A percentile compares a stretch with the other conserved stretches of the same genome.
phyloP scores from a whole-genome alignment of 2,329 filamentous ascomycete genomes.

The Huntiella abstrusa region DNA sequence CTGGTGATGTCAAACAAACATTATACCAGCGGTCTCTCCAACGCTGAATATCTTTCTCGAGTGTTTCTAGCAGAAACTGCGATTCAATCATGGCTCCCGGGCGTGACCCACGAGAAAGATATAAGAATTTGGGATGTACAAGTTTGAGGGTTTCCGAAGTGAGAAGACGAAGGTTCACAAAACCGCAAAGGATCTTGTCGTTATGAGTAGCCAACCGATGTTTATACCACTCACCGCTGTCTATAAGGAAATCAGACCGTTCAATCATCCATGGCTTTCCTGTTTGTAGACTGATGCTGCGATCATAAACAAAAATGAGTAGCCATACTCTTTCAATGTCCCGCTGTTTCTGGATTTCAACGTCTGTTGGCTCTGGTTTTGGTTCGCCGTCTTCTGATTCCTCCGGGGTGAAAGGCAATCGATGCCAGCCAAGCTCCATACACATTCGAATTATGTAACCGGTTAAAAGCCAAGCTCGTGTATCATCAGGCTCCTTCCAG shows the following conservation, averaged over 20 bases:
- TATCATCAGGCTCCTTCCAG: constrained; percentile 25
- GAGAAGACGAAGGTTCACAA: constrained; percentile 20
- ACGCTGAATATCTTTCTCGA: constrained; percentile 14
- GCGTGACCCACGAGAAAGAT: constrained; percentile 10
- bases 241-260: constrained; percentile 19
- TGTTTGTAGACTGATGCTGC: constrained; percentile 23
- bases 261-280: constrained; percentile 26
- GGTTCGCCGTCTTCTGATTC: not conserved
- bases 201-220: constrained; percentile 17
- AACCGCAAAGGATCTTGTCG: constrained; percentile 20
- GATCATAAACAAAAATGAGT: constrained; percentile 22
- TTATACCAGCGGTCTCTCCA: constrained; percentile 14
- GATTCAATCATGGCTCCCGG: constrained; percentile 14
- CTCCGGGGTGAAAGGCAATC: constrained; percentile 12
- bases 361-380: constrained; percentile 6
- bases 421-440: constrained; percentile 22
- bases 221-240: constrained; percentile 20
- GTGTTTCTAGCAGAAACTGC: constrained; percentile 13
- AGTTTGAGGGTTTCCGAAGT: constrained; percentile 17
- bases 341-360: constrained; percentile 15
- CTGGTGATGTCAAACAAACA: constrained; percentile 10
- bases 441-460: constrained; percentile 23
- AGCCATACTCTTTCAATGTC: constrained; percentile 22
- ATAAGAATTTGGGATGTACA: constrained; percentile 12
- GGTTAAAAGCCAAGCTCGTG: constrained; percentile 21